phyloP scores from a whole-genome alignment of 345 rosid genomes.

The Salix arbutifolia region DNA sequence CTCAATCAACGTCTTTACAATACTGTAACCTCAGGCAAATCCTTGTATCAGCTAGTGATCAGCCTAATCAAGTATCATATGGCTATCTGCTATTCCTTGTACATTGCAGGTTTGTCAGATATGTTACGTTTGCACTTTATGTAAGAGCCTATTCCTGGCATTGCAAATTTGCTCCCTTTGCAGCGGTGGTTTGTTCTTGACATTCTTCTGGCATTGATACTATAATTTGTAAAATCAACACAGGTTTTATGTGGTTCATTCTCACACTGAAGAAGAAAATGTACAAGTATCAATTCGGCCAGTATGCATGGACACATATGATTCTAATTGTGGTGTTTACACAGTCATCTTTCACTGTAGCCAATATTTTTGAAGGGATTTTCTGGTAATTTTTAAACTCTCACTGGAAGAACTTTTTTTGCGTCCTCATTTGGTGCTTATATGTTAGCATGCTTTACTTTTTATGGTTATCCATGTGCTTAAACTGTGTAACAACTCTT shows the following conservation, averaged over 20 bases:
- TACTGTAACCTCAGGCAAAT: slow-evolving; percentile 75
- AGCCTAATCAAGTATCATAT: slow-evolving; percentile 85
- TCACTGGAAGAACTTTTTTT: background rate
- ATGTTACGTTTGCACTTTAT: slow-evolving; percentile 1
- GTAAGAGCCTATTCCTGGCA: background rate
- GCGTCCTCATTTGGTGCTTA: background rate
- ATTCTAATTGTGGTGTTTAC: slow-evolving; percentile 91
- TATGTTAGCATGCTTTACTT: background rate
- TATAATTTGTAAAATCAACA: background rate
- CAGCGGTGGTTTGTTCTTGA: background rate
- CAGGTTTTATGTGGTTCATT: slow-evolving; percentile 99
- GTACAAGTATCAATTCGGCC: slow-evolving; percentile 99
- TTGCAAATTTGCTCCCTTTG: background rate
- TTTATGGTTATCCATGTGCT: no score
- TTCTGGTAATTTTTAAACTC: slow-evolving; percentile 58
- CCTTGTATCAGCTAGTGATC: slow-evolving; percentile 73
- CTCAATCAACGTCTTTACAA: slow-evolving; percentile 91
- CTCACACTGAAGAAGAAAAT: slow-evolving; percentile 91
- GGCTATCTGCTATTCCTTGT: slow-evolving; percentile 78
- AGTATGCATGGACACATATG: slow-evolving; percentile 99
- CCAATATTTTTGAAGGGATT: slow-evolving; percentile 97
- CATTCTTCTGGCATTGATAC: background rate
- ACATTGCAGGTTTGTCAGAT: slow-evolving; percentile 70
- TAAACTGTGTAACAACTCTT: no score
- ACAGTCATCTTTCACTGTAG: slow-evolving; percentile 96